Evolutionary conservation across 2,329 filamentous ascomycete species (phyloP), one percentile per base, ranked within the genome.

Genomic region (Xylaria sp.): DNA sequence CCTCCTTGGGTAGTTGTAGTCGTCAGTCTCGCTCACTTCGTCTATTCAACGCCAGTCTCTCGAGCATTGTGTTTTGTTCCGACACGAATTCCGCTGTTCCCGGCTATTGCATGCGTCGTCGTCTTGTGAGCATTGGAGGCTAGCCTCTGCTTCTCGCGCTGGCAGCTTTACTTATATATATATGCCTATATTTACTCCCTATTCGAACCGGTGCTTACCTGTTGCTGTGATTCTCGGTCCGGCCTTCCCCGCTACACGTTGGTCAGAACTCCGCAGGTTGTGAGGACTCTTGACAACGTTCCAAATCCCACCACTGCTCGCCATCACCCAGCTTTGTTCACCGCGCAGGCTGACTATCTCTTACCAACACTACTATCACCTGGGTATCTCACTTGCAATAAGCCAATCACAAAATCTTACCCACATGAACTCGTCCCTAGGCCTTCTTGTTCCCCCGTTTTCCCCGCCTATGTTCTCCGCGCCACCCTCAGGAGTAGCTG

Each of bases 261-360:
- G 40, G 23, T 51, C 28, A 40, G 38, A n/a, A 43, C 23, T 40
- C 46, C 37, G 51, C 56, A 33, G 45, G 15, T 46, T 35, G 17
- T 51, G 50, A 46, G 47, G 42, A 47, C 43, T 38, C 55, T 55
- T 28, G 60, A 61, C 33, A 19, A 53, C 52, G 52, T 42, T 47
- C 23, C 9, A 17, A 19, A 40, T 47, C 31, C 53, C 60, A 49
- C 49, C 47, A 25, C 51, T 59, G 54, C 19, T 60, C 51, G 38
- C 40, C 38, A 37, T 17, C 52, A 40, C 57, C 42, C 61, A 64
- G 49, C 61, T 58, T 61, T 51, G 49, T 46, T 54, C 43, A 49
- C 19, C 55, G 23, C 49, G 42, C 28, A 17, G 40, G 28, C 47
- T 40, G 37, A 37, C 47, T 37, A 35, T 37, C 25, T 50, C 28